Conservation (phyloP, 2,329 filamentous ascomycete genomes). For the Penicillium sp. region DNA sequence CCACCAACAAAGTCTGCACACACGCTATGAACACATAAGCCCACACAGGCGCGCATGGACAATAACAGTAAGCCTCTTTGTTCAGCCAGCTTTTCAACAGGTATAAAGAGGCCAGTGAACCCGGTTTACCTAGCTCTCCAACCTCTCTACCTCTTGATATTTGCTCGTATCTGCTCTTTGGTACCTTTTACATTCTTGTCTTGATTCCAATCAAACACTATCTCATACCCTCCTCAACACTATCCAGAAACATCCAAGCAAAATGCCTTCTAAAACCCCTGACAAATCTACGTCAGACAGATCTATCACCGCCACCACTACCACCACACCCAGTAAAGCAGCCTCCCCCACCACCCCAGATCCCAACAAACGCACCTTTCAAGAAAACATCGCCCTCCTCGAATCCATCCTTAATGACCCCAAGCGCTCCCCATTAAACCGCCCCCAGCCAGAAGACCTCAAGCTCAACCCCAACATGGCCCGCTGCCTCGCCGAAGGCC, state of each 20-base stretch:
- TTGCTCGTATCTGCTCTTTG: too few relatives aligned
- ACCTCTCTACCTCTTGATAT: neutral
- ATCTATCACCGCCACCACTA: neutral
- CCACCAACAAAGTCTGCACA: neutral
- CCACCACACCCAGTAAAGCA: neutral
- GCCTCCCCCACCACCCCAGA: neutral
- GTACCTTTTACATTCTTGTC: too few relatives aligned
- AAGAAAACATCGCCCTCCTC: neutral
- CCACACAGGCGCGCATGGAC: neutral
- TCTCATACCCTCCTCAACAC: neutral
- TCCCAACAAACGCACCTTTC: neutral
- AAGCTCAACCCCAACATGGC: too few relatives aligned
- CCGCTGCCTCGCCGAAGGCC: too few relatives aligned
- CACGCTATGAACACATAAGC: neutral
- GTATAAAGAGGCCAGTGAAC: neutral
- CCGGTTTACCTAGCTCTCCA: neutral
- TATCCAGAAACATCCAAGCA: neutral
- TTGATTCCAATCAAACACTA: too few relatives aligned
- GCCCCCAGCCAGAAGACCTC: too few relatives aligned
- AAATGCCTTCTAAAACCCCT: neutral
- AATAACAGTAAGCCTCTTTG: neutral
- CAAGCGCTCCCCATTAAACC: too few relatives aligned
- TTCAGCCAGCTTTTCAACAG: neutral
- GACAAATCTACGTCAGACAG: neutral
- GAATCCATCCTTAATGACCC: neutral